Evolutionary conservation across 352 stramenopile genomes (phyloP).

Genomic region (Pythium dissimile): DNA sequence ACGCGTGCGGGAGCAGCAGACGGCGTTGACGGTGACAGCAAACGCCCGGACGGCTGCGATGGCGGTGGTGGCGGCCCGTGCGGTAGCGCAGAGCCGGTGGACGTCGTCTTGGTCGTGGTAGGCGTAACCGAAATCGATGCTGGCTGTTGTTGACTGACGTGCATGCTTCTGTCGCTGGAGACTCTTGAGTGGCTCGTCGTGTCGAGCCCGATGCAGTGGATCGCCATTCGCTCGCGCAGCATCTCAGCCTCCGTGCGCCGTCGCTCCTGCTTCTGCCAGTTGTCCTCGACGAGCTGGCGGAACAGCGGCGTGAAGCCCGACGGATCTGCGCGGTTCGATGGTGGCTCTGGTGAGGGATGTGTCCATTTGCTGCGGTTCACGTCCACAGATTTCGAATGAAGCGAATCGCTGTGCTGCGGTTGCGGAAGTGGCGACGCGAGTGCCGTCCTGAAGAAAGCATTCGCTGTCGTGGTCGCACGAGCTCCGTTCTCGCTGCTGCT

Average conservation of each 20-base stretch:
- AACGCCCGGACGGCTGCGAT: not conserved
- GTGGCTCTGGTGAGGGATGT: not conserved
- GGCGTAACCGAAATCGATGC: not conserved
- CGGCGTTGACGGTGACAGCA: not conserved
- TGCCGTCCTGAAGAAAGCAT: too few species aligned
- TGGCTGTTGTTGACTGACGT: not conserved
- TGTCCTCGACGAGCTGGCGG: constrained; percentile 48
- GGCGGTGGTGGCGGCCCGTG: constrained; percentile 6
- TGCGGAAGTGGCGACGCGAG: too few species aligned
- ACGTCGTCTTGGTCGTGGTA: not conserved
- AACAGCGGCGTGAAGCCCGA: constrained; percentile 50
- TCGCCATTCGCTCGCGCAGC: constrained; percentile 40
- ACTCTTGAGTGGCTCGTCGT: too few species aligned
- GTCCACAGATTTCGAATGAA: too few species aligned
- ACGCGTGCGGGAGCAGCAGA: not conserved
- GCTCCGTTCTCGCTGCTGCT: not conserved
- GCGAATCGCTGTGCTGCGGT: too few species aligned
- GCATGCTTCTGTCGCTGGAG: not conserved
- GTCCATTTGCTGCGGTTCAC: too few species aligned
- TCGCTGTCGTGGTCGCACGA: not conserved
- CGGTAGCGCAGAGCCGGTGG: not conserved
- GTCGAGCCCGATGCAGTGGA: constrained; percentile 42
- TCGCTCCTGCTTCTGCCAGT: constrained; percentile 39
- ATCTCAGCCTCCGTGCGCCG: constrained; percentile 16
- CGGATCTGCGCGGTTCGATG: constrained; percentile 26